These are phyloP conservation scores for Alisma plantagoaquatica DNA, from an alignment of 106 monocot genomes.

Conservation along the genomic window DNA sequence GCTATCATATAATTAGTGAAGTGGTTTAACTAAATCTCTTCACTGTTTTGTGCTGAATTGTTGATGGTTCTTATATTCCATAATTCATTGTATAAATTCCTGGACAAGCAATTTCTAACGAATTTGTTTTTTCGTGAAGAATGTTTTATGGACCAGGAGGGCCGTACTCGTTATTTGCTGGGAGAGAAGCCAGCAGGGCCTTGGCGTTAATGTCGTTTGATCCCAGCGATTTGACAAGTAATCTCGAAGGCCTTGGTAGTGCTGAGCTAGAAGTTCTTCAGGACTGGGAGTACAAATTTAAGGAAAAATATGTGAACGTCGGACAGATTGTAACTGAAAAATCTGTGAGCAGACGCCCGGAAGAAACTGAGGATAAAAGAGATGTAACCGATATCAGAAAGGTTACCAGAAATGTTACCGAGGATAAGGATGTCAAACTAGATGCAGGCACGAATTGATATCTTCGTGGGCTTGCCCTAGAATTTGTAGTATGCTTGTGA, in stretches of 20 bases:
- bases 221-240: slow-evolving; percentile 45
- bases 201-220: slow-evolving; percentile 86
- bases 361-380: background rate
- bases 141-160: slow-evolving; percentile 86
- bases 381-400: background rate
- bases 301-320: slow-evolving; percentile 68
- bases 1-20: too few species aligned
- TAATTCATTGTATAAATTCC: too few species aligned
- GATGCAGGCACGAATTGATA: too few species aligned
- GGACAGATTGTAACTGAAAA: slow-evolving; percentile 39
- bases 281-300: slow-evolving; percentile 88
- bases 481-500: too few species aligned
- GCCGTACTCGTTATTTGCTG: slow-evolving; percentile 79
- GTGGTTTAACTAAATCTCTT: too few species aligned
- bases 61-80: too few species aligned
- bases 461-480: too few species aligned
- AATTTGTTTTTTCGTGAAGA: slow-evolving; percentile 21
- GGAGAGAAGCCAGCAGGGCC: slow-evolving; percentile 72
- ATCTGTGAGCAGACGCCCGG: background rate
- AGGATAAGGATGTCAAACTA: too few species aligned
- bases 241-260: slow-evolving; percentile 53
- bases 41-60: too few species aligned
- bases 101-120: too few species aligned
- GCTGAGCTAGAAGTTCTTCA: slow-evolving; percentile 57
- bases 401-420: too few species aligned